Conservation (phyloP, 2,329 filamentous ascomycete species). For the Diatrype stigma region DNA sequence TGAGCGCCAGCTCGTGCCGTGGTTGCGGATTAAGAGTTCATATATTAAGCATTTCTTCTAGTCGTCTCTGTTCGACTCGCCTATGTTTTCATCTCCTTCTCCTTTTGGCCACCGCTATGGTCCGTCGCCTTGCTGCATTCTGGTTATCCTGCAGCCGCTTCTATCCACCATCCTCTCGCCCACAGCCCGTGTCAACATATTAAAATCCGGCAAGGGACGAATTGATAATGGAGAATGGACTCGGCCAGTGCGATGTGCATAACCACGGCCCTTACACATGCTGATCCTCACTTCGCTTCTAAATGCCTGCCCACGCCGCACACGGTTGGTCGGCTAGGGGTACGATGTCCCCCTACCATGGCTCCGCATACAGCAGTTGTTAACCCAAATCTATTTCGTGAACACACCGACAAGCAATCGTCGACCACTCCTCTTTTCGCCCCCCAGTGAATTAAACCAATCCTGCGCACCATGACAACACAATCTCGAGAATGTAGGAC, state of each 20-base stretch:
- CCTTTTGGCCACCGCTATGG: neutral
- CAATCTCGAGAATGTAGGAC: neutral
- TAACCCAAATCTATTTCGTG: slow-evolving; percentile 14
- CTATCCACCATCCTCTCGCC: neutral
- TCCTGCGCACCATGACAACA: slow-evolving; percentile 1
- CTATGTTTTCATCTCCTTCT: neutral
- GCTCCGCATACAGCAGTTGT: slow-evolving; percentile 1
- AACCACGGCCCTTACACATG: neutral
- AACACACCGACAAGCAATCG: slow-evolving; percentile 1
- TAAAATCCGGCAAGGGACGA: neutral
- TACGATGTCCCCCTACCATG: neutral
- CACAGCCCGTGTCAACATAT: neutral
- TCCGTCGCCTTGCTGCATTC: neutral
- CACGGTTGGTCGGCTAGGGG: neutral
- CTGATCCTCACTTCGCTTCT: neutral
- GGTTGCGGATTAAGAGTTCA: neutral
- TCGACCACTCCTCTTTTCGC: slow-evolving; percentile 5
- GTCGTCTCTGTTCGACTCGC: neutral
- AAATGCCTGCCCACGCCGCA: neutral
- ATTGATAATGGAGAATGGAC: neutral
- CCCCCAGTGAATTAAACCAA: slow-evolving; percentile 8
- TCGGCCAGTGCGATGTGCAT: neutral
- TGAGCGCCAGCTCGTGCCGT: neutral
- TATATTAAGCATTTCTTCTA: neutral
- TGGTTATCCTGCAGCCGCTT: neutral